Conservation (phyloP, 2,329 filamentous ascomycete species). For the Aspergillus pseudoviridinutans region DNA sequence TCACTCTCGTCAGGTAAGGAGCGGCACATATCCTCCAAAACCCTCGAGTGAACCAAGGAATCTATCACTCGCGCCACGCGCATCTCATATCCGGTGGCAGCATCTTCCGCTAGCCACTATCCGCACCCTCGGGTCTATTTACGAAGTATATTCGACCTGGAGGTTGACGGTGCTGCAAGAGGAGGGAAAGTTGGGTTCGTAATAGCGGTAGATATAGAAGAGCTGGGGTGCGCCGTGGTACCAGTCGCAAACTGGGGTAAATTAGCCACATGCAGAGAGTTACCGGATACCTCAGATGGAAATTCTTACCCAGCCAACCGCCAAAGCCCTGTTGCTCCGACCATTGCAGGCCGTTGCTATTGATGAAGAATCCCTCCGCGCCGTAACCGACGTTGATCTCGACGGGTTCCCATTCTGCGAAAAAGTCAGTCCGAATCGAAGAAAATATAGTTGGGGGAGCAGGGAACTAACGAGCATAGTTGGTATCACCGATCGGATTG, state of each 20-base stretch:
- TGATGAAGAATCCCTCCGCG: slow-evolving; percentile 28
- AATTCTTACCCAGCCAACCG: slow-evolving; percentile 38
- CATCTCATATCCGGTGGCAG: slow-evolving; percentile 9
- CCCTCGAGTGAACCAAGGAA: not conserved
- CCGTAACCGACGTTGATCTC: slow-evolving; percentile 33
- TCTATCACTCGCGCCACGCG: slow-evolving; percentile 5
- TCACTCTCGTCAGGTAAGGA: not conserved
- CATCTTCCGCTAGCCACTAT: slow-evolving; percentile 1
- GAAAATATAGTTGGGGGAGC: not conserved
- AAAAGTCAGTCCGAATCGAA: slow-evolving; percentile 1
- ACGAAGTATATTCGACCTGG: slow-evolving; percentile 21
- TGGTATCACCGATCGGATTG: slow-evolving; percentile 20
- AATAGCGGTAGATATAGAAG: slow-evolving; percentile 31
- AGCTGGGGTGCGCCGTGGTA: slow-evolving; percentile 38
- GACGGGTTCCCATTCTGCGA: slow-evolving; percentile 34
- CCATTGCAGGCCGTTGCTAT: slow-evolving; percentile 24
- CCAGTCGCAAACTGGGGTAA: slow-evolving; percentile 36
- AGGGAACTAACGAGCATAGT: slow-evolving; percentile 33
- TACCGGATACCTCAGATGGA: not conserved
- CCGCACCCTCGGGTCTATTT: slow-evolving; percentile 8
- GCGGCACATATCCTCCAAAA: not conserved
- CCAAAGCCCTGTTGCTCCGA: slow-evolving; percentile 29
- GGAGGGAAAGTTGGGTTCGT: slow-evolving; percentile 21
- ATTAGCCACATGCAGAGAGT: not conserved
- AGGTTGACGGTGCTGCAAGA: slow-evolving; percentile 34